Evolutionary conservation across 164 flowering plant genomes (phyloP), one percentile per base, ranked within the genome.

Genomic region (Nymphaea thermarum): DNA sequence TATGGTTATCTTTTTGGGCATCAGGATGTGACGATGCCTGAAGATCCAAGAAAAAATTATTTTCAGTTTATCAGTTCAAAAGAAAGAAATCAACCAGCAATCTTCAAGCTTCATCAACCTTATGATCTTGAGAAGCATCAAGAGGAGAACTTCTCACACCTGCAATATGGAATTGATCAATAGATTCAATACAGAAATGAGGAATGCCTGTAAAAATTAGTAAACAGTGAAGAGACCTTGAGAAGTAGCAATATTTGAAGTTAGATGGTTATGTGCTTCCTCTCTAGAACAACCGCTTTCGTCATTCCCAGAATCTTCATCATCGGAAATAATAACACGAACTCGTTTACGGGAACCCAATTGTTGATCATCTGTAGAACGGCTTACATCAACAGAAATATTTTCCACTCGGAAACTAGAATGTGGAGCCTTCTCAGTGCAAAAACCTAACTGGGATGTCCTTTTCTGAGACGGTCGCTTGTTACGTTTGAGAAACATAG

Each of bases 321-420:
- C 96, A 80, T 95, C 99, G 72, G 96, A 95, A 71, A 90, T 82
- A 47, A 95, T 78, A 63, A 90, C 69, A 25, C 93, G 94, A 59
- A 69, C 65, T 73, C 99, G 92, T 72, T 92, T 92, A 62, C 90
- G 91, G 69, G 87, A 79, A 72, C 72, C 68, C 72, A 78, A 76
- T 70, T 77, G 78, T 72, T 84, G 88, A 75, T 71, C 75, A 69
- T 73, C 76, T 36, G 65, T 72, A 76, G 79, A 80, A 66, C 71
- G 79, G 44, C 83, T 77, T 15, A 66, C 65, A 76, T 72, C 70
- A 66, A 71, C 72, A 2, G 78, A 75, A 5, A 82, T 76, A 63
- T 74, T 69, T 64, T 67, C 73, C 67, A 41, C 62, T 71, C 65
- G 67, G 64, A 65, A 67, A n/a, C 63, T 4, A 61, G 78, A 45